Base-by-base conservation (phyloP, 2,329 filamentous ascomycete species). In the Pyrenophora graminea region DNA sequence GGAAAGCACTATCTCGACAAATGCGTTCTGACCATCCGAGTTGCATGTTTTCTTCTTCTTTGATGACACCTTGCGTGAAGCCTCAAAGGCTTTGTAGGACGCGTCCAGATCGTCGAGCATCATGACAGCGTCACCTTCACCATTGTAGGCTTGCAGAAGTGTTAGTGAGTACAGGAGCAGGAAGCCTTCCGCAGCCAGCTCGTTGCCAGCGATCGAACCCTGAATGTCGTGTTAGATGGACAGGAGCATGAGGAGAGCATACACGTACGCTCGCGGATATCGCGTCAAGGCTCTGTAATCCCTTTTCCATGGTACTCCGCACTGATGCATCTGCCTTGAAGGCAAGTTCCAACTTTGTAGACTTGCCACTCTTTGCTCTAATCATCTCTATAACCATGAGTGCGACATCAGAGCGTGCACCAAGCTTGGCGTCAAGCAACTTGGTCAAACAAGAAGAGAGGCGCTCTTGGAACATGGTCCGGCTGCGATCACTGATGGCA, bases 1-100 rank as follows among this genome's bases (percentile, higher is more conserved):
- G 45, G 90, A 90, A n/a, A 97, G 79, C 6, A 99, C 75, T 44
- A 97, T 89, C 66, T 97, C 94, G 2, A 97, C 85, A 0, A 90
- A 88, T 4, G 64, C 60, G 45, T 71, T 61, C 19, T 64, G 62
- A 8, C 58, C 64, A 27, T 68, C 60, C 8, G 48, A 34, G 4
- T 51, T 43, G 48, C 63, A 52, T 59, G 67, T 53, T 15, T 39
- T 23, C 55, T 69, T 55, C 73, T 62, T 83, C 73, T 62, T 84
- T 66, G 64, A 82, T 69, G 68, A 83, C 74, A 56, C 84, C 79
- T 88, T 81, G 52, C 87, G 88, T 70, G 88, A 91, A 52, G 87
- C 79, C 57, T 88, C 83, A 18, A 97, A 52, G 3, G 49, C 45
- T 36, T 44, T 52, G 23, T 52, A 48, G 13, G 49, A 91, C 52